Evolutionary conservation across 495 filamentous ascomycete species (phyloP).

Genomic region (Penicillium goetzii): DNA sequence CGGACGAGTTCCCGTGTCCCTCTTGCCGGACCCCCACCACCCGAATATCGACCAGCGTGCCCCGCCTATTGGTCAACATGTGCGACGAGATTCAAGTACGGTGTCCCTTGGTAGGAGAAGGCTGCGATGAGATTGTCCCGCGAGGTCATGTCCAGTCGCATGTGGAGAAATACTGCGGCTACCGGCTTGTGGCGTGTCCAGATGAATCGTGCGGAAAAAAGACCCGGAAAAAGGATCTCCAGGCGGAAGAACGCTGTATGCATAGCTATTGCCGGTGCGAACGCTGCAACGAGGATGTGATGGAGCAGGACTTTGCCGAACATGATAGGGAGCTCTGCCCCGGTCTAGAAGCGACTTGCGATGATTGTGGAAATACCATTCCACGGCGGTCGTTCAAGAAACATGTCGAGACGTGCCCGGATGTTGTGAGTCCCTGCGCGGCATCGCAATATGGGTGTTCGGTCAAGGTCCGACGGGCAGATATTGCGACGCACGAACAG

Average conservation of each 20-base stretch:
- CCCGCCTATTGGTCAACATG: conserved; percentile 63
- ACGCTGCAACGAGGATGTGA: conserved; percentile 56
- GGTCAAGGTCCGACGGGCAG: conserved; percentile 51
- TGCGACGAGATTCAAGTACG: conserved; percentile 75
- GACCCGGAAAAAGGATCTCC: conserved; percentile 52
- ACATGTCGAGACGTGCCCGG: conserved; percentile 57
- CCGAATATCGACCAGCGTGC: conserved; percentile 46
- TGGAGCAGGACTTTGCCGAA: conserved; percentile 58
- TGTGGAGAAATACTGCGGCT: conserved; percentile 73
- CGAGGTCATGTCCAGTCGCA: conserved; percentile 74
- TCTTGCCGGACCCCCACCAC: conserved; percentile 48
- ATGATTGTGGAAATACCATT: conserved; percentile 55
- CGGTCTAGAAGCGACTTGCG: conserved; percentile 52
- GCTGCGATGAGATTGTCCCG: conserved; percentile 65
- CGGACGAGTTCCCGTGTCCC: conserved; percentile 50
- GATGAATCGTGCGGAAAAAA: conserved; percentile 51
- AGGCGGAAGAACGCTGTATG: conserved; percentile 51
- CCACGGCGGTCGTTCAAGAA: conserved; percentile 50
- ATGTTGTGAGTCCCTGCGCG: conserved; percentile 55
- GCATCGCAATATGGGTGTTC: conserved; percentile 63
- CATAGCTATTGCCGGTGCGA: conserved; percentile 58
- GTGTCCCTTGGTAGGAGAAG: conserved; percentile 66
- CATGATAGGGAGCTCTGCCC: conserved; percentile 57
- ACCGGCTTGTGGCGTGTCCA: conserved; percentile 67
- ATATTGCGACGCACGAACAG: conserved; percentile 55